These are phyloP conservation scores for Leccinum disarticulatum DNA, from an alignment of 768 basidiomycete genomes.

Conservation along the genomic window DNA sequence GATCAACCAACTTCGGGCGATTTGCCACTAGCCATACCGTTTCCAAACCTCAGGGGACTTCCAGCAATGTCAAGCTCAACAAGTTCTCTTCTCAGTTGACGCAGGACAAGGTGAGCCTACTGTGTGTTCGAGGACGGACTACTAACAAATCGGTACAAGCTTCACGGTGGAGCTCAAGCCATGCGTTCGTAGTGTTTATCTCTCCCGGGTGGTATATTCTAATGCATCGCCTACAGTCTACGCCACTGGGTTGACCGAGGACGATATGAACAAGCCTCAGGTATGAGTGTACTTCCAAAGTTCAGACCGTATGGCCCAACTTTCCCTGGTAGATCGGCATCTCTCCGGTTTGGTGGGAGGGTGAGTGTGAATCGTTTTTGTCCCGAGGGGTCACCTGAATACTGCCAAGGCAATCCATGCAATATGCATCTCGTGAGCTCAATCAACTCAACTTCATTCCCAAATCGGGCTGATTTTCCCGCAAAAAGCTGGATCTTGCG, in stretches of 20 bases:
- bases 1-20: neutral
- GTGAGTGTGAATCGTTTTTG: slow-evolving; percentile 34
- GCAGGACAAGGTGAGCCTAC: slow-evolving; percentile 65
- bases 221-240: slow-evolving; percentile 47
- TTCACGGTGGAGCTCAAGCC: slow-evolving; percentile 76
- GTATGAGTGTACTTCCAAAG: slow-evolving; percentile 34
- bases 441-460: neutral
- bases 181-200: slow-evolving; percentile 60
- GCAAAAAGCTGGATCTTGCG: slow-evolving; percentile 68
- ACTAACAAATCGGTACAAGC: slow-evolving; percentile 31
- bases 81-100: slow-evolving; percentile 73
- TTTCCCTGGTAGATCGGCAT: slow-evolving; percentile 66
- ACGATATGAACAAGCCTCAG: slow-evolving; percentile 85
- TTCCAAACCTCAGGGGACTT: slow-evolving; percentile 21
- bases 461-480: slow-evolving; percentile 3
- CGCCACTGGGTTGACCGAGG: slow-evolving; percentile 71
- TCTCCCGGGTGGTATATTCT: neutral
- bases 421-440: slow-evolving; percentile 71
- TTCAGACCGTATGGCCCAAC: slow-evolving; percentile 6
- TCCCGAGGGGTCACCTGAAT: neutral
- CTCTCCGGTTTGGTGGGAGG: slow-evolving; percentile 91
- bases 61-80: slow-evolving; percentile 55
- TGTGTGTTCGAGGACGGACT: neutral
- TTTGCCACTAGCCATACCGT: slow-evolving; percentile 19
- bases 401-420: slow-evolving; percentile 72